Conservation (phyloP, 805 yeast species). For the Cyberlindnera mississippiensis region DNA sequence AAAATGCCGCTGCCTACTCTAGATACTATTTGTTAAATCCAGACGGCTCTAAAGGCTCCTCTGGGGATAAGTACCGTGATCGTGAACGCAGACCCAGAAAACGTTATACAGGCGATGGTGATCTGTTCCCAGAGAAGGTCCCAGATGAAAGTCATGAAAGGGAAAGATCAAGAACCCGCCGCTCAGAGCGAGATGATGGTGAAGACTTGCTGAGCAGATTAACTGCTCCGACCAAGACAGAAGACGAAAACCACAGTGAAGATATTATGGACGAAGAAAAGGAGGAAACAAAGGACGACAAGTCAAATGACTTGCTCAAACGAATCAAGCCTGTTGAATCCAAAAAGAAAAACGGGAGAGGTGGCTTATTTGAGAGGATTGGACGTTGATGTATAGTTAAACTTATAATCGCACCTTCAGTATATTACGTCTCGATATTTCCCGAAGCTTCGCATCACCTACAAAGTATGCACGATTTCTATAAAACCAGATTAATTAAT, state of each 20-base stretch:
- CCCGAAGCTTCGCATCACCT: too few species aligned
- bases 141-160: neutral
- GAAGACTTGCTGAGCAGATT: neutral
- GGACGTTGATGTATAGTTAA: neutral
- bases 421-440: neutral
- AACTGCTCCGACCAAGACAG: too few species aligned
- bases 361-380: neutral
- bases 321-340: neutral
- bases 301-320: neutral
- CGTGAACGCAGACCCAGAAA: constrained; percentile 17
- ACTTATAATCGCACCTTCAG: neutral
- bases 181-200: too few species aligned
- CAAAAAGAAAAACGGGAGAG: neutral
- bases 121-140: constrained; percentile 22
- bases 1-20: constrained; percentile 25
- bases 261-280: too few species aligned
- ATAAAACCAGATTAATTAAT: neutral
- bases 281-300: too few species aligned
- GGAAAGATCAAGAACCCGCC: neutral
- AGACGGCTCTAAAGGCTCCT: too few species aligned
- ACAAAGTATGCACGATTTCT: neutral
- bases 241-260: too few species aligned
- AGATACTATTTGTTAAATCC: constrained; percentile 29
- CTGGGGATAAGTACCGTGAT: constrained; percentile 14
- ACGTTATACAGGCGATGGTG: constrained; percentile 14